These are phyloP conservation scores for Tolypocladium album DNA, from an alignment of 2,329 filamentous ascomycete species.

Conservation along the genomic window DNA sequence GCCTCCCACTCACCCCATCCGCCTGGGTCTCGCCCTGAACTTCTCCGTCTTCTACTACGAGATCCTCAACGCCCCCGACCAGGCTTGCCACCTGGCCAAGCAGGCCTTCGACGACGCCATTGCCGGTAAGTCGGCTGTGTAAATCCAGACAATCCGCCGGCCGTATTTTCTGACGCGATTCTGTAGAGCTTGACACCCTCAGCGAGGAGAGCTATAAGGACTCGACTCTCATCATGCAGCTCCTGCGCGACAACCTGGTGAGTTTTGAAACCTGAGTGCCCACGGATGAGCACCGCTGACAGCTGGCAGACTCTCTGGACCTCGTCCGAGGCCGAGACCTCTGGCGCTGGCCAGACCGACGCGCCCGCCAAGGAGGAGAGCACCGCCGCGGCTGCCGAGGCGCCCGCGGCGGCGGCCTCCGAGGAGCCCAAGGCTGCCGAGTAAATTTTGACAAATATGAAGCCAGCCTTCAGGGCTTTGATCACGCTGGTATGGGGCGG, in stretches of 20 bases:
- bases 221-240: constrained; percentile 97
- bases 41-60: constrained; percentile 99
- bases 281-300: constrained; percentile 15
- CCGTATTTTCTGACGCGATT: not conserved
- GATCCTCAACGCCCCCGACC: constrained; percentile 96
- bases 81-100: constrained; percentile 97
- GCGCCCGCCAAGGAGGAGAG: constrained; percentile 32
- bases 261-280: constrained; percentile 15
- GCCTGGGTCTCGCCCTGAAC: constrained; percentile 93
- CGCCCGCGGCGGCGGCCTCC: constrained; percentile 33
- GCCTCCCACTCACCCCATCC: constrained; percentile 94
- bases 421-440: constrained; percentile 62
- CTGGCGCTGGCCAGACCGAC: constrained; percentile 43
- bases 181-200: constrained; percentile 80
- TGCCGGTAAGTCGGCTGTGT: constrained; percentile 43
- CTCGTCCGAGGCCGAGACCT: constrained; percentile 89
- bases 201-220: constrained; percentile 99
- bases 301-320: constrained; percentile 84
- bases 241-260: constrained; percentile 93
- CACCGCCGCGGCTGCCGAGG: constrained; percentile 44
- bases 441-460: constrained; percentile 27
- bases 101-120: constrained; percentile 98
- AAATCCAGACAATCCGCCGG: not conserved
- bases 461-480: constrained; percentile 17
- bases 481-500: constrained; percentile 32